These are phyloP conservation scores for Hypomontagnella monticulosa DNA, from an alignment of 495 filamentous ascomycete genomes.

Conservation along the genomic window DNA sequence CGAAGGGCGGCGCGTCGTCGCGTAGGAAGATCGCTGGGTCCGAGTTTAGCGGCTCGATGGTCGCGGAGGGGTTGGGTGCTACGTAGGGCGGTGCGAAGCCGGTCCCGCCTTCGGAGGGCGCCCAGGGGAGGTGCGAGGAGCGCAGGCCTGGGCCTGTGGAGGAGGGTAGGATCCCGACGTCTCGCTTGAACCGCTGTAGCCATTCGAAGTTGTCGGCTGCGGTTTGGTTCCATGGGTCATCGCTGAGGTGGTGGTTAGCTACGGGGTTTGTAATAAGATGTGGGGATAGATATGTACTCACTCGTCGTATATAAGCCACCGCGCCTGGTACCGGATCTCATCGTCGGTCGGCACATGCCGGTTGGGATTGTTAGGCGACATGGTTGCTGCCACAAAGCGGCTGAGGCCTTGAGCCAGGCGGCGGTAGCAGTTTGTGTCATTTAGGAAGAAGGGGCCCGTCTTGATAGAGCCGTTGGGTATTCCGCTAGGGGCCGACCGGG, in stretches of 20 bases:
- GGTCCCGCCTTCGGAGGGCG: conserved; percentile 52
- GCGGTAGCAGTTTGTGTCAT: conserved; percentile 65
- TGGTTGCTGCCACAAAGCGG: conserved; percentile 58
- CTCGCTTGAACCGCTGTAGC: conserved; percentile 74
- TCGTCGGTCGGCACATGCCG: conserved; percentile 62
- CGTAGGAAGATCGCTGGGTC: conserved; percentile 42
- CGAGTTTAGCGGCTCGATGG: conserved; percentile 28
- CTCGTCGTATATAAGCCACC: conserved; percentile 67
- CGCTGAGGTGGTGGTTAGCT: conserved; percentile 50
- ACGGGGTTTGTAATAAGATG: background rate
- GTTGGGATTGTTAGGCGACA: conserved; percentile 63
- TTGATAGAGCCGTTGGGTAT: conserved; percentile 33
- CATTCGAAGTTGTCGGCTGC: conserved; percentile 77
- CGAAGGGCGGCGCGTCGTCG: conserved; percentile 49
- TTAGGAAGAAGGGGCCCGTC: conserved; percentile 53
- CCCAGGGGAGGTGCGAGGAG: conserved; percentile 47
- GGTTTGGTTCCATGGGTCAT: conserved; percentile 80
- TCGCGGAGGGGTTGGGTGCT: conserved; percentile 45
- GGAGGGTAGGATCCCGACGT: conserved; percentile 63
- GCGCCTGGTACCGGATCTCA: conserved; percentile 64
- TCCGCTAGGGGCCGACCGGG: background rate
- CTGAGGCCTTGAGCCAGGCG: conserved; percentile 58
- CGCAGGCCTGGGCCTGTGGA: conserved; percentile 57
- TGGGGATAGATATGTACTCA: conserved; percentile 36
- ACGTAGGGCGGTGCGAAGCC: conserved; percentile 61